Base-by-base conservation (phyloP, 75 land plant species). In the Cupressus sempervirens region DNA sequence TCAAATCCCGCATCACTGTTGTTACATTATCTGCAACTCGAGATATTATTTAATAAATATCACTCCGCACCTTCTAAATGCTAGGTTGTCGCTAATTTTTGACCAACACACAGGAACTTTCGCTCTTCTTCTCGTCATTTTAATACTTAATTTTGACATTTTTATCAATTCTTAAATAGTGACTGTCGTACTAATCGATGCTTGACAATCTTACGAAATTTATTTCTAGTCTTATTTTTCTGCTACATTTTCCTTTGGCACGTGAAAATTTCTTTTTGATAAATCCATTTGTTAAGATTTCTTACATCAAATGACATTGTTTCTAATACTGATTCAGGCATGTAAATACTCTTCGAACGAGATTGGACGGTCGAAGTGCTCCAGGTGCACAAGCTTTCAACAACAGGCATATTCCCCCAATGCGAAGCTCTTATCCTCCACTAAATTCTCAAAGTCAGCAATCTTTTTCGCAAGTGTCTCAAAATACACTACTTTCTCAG, bases 341-440 rank as follows among this genome's bases (percentile, higher is more conserved):
- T 77, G 80, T 23, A 77, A 77, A 77, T 77, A 26, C 26, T 40
- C 46, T 77, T 43, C 80, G 80, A 46, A 77, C 80, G 48, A 77
- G 80, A 77, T 41, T 77, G 80, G 80, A 77, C 3, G 48, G 45
- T 77, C 80, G 80, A 43, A 77, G 29, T 23, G 80, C 80, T 77
- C 80, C 80, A 20, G 41, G 48, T 26, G 80, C 80, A 41, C 80
- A 77, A 77, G 30, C 41, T 77, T 77, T 77, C 46, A 77, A 77
- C 80, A 77, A 77, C 23, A 77, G 80, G 46, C 80, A 77, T 77
- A 77, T 77, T 77, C 80, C 80, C 20, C 46, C 48, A 6, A 2
- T 77, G 48, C 80, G 80, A 9, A 77, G 43, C 80, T 43, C 48
- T 26, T 77, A 40, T n/a, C 48, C 26, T 41, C 80, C 23, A 41